Conservation (phyloP, 768 basidiomycete species). For the Psilocybe cyanescens region DNA sequence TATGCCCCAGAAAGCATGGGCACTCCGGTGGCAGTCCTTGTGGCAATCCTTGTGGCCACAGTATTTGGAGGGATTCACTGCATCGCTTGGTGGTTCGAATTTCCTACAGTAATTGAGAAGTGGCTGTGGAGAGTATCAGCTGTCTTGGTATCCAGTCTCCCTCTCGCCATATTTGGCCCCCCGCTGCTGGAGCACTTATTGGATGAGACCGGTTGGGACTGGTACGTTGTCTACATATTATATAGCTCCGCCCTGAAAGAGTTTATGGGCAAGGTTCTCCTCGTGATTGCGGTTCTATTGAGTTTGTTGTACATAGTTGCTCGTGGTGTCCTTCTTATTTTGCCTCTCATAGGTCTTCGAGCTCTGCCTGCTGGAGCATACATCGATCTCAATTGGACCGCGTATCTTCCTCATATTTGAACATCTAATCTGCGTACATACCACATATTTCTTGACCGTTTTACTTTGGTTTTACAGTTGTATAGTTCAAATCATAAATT, state of each 20-base stretch:
- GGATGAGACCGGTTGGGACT: no score
- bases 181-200: not conserved
- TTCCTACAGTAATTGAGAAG: conserved; percentile 12
- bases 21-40: no score
- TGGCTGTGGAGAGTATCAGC: conserved; percentile 13
- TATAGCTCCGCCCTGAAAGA: not conserved
- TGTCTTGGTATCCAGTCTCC: not conserved
- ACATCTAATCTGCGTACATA: not conserved
- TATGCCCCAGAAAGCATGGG: no score
- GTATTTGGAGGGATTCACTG: conserved; percentile 23
- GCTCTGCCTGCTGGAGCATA: conserved; percentile 7
- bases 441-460: no score
- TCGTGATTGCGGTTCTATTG: no score
- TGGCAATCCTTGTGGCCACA: conserved; percentile 4
- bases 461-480: not conserved
- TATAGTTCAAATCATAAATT: no score
- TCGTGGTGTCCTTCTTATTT: conserved; percentile 5
- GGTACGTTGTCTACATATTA: no score
- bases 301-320: conserved; percentile 1
- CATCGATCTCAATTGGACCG: conserved; percentile 7
- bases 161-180: not conserved
- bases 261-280: no score
- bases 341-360: conserved; percentile 8
- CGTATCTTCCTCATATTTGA: conserved; percentile 11
- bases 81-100: conserved; percentile 17